Percentiles rank a stretch among this genome's conserved stretches.
phyloP scores from a whole-genome alignment of 202 grass and related monocot species.

The Schoenoplectus triqueter region DNA sequence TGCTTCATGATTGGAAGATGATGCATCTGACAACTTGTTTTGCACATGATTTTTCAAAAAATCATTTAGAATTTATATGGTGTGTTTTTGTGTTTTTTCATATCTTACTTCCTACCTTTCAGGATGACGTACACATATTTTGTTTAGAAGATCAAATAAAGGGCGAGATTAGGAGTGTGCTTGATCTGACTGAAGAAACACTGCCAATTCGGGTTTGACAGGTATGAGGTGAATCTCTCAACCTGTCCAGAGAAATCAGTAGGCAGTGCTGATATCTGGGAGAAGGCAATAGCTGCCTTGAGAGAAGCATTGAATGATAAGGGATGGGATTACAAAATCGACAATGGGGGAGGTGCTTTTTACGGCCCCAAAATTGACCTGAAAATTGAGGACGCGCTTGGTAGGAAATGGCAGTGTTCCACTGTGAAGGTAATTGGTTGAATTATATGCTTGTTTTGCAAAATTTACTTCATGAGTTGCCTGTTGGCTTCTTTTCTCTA shows the following conservation, averaged over 20 bases:
- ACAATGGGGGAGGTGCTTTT: slow-evolving; percentile 93
- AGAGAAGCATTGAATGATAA: slow-evolving; percentile 83
- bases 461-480: neutral
- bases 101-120: slow-evolving; percentile 10
- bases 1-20: neutral
- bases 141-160: slow-evolving; percentile 93
- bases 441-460: neutral
- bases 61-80: neutral
- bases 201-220: slow-evolving; percentile 86
- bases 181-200: slow-evolving; percentile 94
- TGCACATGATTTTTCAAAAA: neutral
- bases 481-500: neutral
- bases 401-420: slow-evolving; percentile 96
- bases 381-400: slow-evolving; percentile 95
- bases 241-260: slow-evolving; percentile 93
- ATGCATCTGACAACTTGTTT: neutral
- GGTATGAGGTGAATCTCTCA: slow-evolving; percentile 90
- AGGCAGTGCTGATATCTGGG: slow-evolving; percentile 84
- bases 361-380: slow-evolving; percentile 98
- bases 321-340: slow-evolving; percentile 90
- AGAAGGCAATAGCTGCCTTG: slow-evolving; percentile 79
- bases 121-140: slow-evolving; percentile 99
- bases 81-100: neutral
- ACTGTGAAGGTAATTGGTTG: slow-evolving; percentile 70
- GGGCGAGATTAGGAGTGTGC: slow-evolving; percentile 82